Base-by-base conservation (phyloP, 1,284 basidiomycete species). In the Mycena sp. region DNA sequence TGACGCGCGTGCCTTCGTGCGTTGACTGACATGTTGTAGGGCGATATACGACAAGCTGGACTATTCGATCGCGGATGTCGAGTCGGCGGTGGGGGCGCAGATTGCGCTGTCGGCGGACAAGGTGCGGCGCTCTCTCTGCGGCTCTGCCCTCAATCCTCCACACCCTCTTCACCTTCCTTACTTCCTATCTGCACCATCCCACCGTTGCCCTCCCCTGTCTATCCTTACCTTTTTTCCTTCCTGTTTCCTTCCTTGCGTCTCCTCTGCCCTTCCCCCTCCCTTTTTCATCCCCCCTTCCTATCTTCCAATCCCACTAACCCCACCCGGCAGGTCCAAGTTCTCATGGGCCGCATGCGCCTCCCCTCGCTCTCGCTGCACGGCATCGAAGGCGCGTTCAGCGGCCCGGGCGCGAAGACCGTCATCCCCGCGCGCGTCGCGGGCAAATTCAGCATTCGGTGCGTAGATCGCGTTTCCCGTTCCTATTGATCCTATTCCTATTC, bases 381-480 rank as follows among this genome's bases (percentile, higher is more conserved):
- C 26, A 97, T 99, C 72, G 95, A 99, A 78, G 97, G 98, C 59
- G 98, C 96, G 5, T 99, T 99, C 83, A 93, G 89, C 64, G 92
- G 91, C 6, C 84, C 87, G 0, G 94, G 94, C 7, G 89, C 87
- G 46, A 98, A 98, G 87, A 99, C 97, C 0, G 98, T 99, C 74
- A 99, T 99, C 78, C 97, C 83, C 0, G 93, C 94, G 37, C 90
- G 90, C 63, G 95, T 99, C 28, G 83, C 89, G 11, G 97, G 96
- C 55, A 98, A 97, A 79, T 98, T 97, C 83, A 95, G 93, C 71
- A 92, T 98, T 75, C 92, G 95, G 83, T 90, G 74, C 30, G 88
- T 83, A 6, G 6, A n/a, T 35, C 26, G n/a, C n/a, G n/a, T 4
- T 30, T 3, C 9, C 2, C 5, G 16, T 46, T 16, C 6, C 26